A percentile compares a stretch with the other conserved stretches of the same genome.
phyloP scores from a whole-genome alignment of 2,329 filamentous ascomycete genomes.

The Penicillium sp. region DNA sequence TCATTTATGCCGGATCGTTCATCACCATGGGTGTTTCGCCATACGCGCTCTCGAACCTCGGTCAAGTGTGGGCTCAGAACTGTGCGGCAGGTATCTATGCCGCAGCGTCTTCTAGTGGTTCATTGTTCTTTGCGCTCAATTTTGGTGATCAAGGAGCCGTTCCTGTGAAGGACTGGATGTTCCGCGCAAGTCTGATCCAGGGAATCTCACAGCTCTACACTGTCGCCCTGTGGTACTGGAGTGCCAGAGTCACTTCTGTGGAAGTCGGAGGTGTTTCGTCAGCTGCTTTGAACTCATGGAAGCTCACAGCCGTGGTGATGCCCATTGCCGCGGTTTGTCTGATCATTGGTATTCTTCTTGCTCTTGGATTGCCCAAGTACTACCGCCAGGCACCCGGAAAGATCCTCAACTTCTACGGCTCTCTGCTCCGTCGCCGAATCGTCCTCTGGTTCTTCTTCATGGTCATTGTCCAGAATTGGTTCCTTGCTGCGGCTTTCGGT shows the following conservation, averaged over 20 bases:
- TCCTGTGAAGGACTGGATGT: slow-evolving; percentile 65
- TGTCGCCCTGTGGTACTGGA: slow-evolving; percentile 68
- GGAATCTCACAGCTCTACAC: slow-evolving; percentile 68
- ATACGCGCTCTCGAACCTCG: slow-evolving; percentile 43
- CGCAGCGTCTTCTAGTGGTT: slow-evolving; percentile 64
- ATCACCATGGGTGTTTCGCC: slow-evolving; percentile 63
- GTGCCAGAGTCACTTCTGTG: slow-evolving; percentile 48
- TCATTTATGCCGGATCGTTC: slow-evolving; percentile 65
- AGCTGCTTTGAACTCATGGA: slow-evolving; percentile 45
- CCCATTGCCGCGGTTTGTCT: slow-evolving; percentile 62
- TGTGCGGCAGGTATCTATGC: slow-evolving; percentile 64
- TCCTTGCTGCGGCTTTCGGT: slow-evolving; percentile 65
- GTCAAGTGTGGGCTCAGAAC: slow-evolving; percentile 61
- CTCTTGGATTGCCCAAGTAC: slow-evolving; percentile 64
- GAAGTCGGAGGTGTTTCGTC: slow-evolving; percentile 43
- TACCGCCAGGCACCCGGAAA: slow-evolving; percentile 66
- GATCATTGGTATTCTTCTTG: slow-evolving; percentile 57
- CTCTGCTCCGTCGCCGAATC: slow-evolving; percentile 63
- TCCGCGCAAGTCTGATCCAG: slow-evolving; percentile 66
- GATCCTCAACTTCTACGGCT: slow-evolving; percentile 66
- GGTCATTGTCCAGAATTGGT: slow-evolving; percentile 68
- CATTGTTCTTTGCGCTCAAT: slow-evolving; percentile 67
- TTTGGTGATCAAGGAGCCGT: slow-evolving; percentile 66
- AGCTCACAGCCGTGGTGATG: slow-evolving; percentile 56
- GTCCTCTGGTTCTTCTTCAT: slow-evolving; percentile 68